phyloP scores from a whole-genome alignment of 805 yeast genomes.

The Suhomyces sp. region DNA sequence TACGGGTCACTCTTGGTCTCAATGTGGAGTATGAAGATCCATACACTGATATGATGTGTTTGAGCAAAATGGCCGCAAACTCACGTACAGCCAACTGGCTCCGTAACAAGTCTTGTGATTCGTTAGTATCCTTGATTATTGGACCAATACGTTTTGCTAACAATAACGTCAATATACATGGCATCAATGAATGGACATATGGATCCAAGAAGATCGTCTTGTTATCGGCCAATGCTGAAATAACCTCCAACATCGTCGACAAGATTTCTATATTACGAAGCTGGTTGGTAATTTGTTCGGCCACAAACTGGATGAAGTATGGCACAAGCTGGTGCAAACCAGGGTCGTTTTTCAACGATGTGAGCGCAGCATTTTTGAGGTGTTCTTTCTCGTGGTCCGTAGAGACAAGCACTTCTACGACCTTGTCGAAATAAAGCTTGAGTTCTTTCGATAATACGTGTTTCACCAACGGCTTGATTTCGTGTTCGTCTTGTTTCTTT shows the following conservation, averaged over 20 bases:
- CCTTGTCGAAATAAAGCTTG: constrained; percentile 89
- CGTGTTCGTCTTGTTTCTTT: constrained; percentile 42
- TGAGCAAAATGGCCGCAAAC: constrained; percentile 79
- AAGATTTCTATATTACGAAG: constrained; percentile 67
- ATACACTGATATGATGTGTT: constrained; percentile 72
- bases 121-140: constrained; percentile 36
- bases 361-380: constrained; percentile 75
- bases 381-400: constrained; percentile 54
- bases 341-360: constrained; percentile 84
- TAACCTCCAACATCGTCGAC: constrained; percentile 83
- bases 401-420: constrained; percentile 70
- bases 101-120: constrained; percentile 26
- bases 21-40: constrained; percentile 85
- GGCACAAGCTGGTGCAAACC: constrained; percentile 97
- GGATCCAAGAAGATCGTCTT: constrained; percentile 88
- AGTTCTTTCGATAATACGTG: constrained; percentile 93
- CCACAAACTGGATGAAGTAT: constrained; percentile 91
- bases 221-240: constrained; percentile 79
- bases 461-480: constrained; percentile 85
- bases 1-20: constrained; percentile 91
- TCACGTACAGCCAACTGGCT: constrained; percentile 68
- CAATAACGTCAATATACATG: constrained; percentile 86
- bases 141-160: constrained; percentile 86
- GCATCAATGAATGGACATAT: constrained; percentile 93
- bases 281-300: constrained; percentile 91